These are phyloP conservation scores for Ceratobasidium sp. DNA, from an alignment of 1,284 basidiomycete species.

Conservation along the genomic window DNA sequence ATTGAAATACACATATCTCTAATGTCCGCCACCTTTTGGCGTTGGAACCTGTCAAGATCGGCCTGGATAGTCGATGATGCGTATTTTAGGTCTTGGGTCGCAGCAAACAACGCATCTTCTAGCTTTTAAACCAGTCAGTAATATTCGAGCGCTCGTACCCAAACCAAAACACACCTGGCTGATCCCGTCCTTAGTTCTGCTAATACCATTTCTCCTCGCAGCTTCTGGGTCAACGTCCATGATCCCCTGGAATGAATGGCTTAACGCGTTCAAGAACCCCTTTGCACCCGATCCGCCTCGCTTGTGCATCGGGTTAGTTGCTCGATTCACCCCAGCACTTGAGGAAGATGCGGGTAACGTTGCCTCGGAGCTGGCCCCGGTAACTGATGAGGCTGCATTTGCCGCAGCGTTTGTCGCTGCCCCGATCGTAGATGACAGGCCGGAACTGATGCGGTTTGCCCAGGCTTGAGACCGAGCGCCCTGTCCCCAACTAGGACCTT, in stretches of 20 bases:
- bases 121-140: conserved; percentile 59
- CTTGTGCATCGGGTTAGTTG: conserved; percentile 45
- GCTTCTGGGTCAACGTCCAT: conserved; percentile 99
- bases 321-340: conserved; percentile 43
- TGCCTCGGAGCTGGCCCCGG: background rate
- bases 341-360: conserved; percentile 9
- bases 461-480: conserved; percentile 33
- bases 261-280: conserved; percentile 89
- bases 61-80: conserved; percentile 95
- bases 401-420: conserved; percentile 11
- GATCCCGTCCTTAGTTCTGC: conserved; percentile 91
- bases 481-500: conserved; percentile 24
- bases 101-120: conserved; percentile 87
- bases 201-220: conserved; percentile 88
- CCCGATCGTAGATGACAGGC: conserved; percentile 17
- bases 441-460: conserved; percentile 21
- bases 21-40: conserved; percentile 96
- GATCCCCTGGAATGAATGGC: conserved; percentile 94
- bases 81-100: conserved; percentile 92
- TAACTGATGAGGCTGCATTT: background rate
- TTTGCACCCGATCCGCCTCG: conserved; percentile 64
- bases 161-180: conserved; percentile 68
- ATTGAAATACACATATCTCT: conserved; percentile 90
- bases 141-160: background rate
- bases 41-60: conserved; percentile 96